Evolutionary conservation across 768 basidiomycete genomes (phyloP), one percentile per base, ranked within the genome.

Genomic region (Tylopilus sp.): DNA sequence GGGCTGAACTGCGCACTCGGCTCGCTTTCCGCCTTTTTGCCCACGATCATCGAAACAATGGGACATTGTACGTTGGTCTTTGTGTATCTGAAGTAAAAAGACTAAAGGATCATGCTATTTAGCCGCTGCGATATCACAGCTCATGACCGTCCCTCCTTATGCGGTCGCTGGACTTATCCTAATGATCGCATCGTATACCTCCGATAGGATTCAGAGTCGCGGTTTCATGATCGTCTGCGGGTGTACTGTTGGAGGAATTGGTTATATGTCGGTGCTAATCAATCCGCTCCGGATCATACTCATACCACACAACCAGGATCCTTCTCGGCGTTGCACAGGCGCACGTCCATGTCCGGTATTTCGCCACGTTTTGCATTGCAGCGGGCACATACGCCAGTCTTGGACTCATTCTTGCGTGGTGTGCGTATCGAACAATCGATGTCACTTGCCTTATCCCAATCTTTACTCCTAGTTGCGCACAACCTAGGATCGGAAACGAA

Each of bases 71-170:
- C 22, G 75, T 58, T 37, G 33, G 2, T 34, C 19, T 12, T 24
- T 0, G 4, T 4, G 9, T 12, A 16, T 24, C 17, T 17, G 13
- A 4, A 22, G 16, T 17, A 16, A 19, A 22, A 28, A 10, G 8
- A 17, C 26, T 48, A 30, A 57, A 17, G 9, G 8, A 21, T 25
- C 31, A 65, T 11, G 10, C 28, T 40, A 5, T 56, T 41, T 25
- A 78, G 78, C 74, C 16, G 61, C 72, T 48, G 78, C 77, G 5
- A 53, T 77, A 38, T 74, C 76, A 0, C 79, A 82, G 56, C 64
- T 82, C 3, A 71, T 80, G 59, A 79, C 79, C 7, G 80, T 82
- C 11, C 78, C 81, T 8, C 81, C 81, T 9, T 81, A 83, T 56
- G 76, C 78, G 8, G 71, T 74, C 4, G 73, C 74, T 1, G 65